Base-by-base conservation (phyloP, 148 eudicot species). In the Beta vulgaris region DNA sequence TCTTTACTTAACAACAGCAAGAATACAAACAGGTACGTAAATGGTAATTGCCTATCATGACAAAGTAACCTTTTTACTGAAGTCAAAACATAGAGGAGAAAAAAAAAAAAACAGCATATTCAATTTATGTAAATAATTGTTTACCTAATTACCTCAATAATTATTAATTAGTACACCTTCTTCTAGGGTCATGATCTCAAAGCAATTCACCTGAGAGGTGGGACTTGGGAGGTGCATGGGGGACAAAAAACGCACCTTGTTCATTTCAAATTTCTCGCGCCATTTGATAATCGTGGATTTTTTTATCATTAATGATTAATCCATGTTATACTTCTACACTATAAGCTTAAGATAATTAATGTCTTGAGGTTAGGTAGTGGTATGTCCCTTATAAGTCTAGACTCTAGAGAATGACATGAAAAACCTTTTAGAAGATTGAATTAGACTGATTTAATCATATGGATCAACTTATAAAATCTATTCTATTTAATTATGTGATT, bases 31-130 rank as follows among this genome's bases (percentile, higher is more conserved):
- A n/a, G n/a, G n/a, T n/a, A n/a, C n/a, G n/a, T n/a, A n/a, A n/a
- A 65, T 69, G 75, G 74, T 74, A 61, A 39, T 74, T 69, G 62
- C 34, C 74, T 70, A 74, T 69, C n/a, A 64, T 36, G 16, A 35
- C 26, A 37, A 37, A 37, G 39, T 19, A 29, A 48, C 18, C 73
- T 79, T 74, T 79, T 75, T 39, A 53, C 44, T 25, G 6, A 74
- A 63, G 82, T 79, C 65, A 79, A 79, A 79, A 15, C 31, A 40
- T 34, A 14, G 26, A 69, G 40, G 40, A 66, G 37, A 76, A 63
- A 39, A 49, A 60, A 73, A 39, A 49, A 60, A 73, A 44, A 48
- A 28, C 25, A 55, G 31, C 40, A 46, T 46, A 46, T 46, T 46
- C 16, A 46, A 46, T 19, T 14, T 46, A 46, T 54, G 59, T 21